Evolutionary conservation across 139 green algal species (phyloP), one percentile per base, ranked within the genome.

Genomic region (Eudorina sp.): DNA sequence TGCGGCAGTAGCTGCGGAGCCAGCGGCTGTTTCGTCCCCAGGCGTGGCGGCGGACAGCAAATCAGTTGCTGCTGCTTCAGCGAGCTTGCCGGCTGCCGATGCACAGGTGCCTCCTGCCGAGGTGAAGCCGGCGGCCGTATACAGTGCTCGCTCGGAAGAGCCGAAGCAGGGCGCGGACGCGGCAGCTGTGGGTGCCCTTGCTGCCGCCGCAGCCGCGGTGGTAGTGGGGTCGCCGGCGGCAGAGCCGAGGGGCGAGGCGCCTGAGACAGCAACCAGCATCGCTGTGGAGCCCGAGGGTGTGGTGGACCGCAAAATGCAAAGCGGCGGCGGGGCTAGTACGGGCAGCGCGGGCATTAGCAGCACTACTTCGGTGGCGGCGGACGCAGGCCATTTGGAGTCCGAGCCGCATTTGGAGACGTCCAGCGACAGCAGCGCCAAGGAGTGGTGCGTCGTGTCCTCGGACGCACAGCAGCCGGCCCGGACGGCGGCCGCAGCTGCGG

Each of bases 361-460:
- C 46, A 64, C 34, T 31, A 48, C 43, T 27, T 14, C 13, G n/a
- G 43, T 46, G 64, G 60, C 43, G 1, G 53, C 11, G n/a, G 82
- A 80, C 6, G 19, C 19, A 1, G 46, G 29, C 4, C 41, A 43
- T 19, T 7, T 73, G 48, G 68, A 88, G 34, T 31, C 83, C 34
- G 83, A 88, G 51, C 36, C 83, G 14, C 68, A 88, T 62, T 68
- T 46, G 1, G 83, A 88, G 19, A 88, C 83, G 13, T 38, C 83
- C 25, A 88, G 83, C 51, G 83, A 88, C 69, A 88, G 83, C 83
- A 88, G 83, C 83, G 69, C 58, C 23, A 34, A 62, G 48, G 83
- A 88, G 23, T 88, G 69, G 51, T 81, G 69, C 48, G 83, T 88
- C 14, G 83, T 88, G 7, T 55, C 31, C 14, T 82, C 68, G 7